A percentile compares a stretch with the other conserved stretches of the same genome.
phyloP scores from a whole-genome alignment of 495 filamentous ascomycete genomes.

The Poronia punctata region DNA sequence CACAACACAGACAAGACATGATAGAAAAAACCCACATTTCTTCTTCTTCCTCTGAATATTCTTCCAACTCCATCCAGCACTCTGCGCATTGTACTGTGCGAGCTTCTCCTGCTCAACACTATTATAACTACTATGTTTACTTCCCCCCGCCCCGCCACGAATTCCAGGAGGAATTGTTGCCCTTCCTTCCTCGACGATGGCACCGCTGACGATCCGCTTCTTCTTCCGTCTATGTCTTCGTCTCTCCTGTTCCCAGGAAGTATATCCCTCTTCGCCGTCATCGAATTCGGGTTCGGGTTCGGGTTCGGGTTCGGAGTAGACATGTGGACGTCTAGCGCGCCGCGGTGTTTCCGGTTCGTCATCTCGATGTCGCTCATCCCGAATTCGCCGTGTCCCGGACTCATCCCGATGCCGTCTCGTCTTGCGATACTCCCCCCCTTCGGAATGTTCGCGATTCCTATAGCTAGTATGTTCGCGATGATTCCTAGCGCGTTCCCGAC shows the following conservation, averaged over 20 bases:
- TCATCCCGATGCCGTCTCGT: constrained; percentile 26
- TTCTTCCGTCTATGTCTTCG: constrained; percentile 33
- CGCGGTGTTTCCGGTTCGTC: constrained; percentile 22
- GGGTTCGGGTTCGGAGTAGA: constrained; percentile 5
- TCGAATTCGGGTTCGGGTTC: constrained; percentile 22
- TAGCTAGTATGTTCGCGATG: no score
- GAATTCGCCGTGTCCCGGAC: no score
- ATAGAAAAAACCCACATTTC: constrained; percentile 32
- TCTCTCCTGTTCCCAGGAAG: constrained; percentile 17
- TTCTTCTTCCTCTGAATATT: constrained; percentile 44
- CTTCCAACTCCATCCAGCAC: constrained; percentile 12
- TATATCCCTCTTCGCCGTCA: constrained; percentile 13
- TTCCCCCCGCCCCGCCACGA: constrained; percentile 26
- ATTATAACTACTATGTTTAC: constrained; percentile 31
- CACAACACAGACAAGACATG: background rate
- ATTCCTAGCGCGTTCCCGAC: constrained; percentile 10
- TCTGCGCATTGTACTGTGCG: constrained; percentile 11
- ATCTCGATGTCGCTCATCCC: constrained; percentile 19
- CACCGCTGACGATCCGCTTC: constrained; percentile 59
- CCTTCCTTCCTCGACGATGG: constrained; percentile 60
- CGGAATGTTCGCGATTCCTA: constrained; percentile 13
- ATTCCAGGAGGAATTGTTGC: constrained; percentile 19
- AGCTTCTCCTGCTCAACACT: constrained; percentile 32
- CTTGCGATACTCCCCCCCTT: constrained; percentile 18
- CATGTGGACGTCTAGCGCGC: constrained; percentile 11